Percentiles rank a stretch among this genome's conserved stretches.
Evolutionary conservation across 805 yeast species (phyloP).

Genomic region (Tetrapisispora iriomotensis): DNA sequence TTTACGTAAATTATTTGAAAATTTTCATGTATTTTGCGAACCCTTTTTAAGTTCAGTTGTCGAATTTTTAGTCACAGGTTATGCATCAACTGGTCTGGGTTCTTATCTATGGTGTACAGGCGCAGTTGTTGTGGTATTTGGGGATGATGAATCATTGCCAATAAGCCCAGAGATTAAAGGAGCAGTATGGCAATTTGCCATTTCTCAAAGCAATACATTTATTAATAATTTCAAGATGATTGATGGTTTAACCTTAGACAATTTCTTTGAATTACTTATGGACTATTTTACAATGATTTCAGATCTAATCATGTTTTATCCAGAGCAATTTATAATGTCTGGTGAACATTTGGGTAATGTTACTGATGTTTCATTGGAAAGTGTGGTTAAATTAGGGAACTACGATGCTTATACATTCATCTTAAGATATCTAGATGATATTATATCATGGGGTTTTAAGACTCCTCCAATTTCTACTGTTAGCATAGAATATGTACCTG

Average conservation of each 20-base stretch:
- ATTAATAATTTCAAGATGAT: constrained; percentile 34
- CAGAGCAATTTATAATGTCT: constrained; percentile 27
- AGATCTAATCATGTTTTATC: constrained; percentile 67
- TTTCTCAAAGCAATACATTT: constrained; percentile 54
- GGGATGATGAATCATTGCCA: constrained; percentile 37
- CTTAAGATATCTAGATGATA: constrained; percentile 70
- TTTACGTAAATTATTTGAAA: constrained; percentile 54
- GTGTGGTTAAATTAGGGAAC: constrained; percentile 49
- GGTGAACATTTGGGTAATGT: constrained; percentile 40
- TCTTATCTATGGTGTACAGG: constrained; percentile 91
- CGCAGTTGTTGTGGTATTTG: constrained; percentile 62
- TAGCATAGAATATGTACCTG: constrained; percentile 41
- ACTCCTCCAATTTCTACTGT: constrained; percentile 69
- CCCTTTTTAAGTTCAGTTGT: constrained; percentile 59
- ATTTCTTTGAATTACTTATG: constrained; percentile 55
- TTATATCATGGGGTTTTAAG: constrained; percentile 74
- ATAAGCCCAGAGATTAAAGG: constrained; percentile 35
- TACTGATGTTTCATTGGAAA: constrained; percentile 44
- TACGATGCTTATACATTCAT: constrained; percentile 61
- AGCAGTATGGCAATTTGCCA: constrained; percentile 65
- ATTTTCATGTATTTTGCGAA: constrained; percentile 26
- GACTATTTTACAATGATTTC: constrained; percentile 76
- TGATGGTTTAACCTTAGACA: constrained; percentile 13
- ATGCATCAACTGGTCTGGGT: constrained; percentile 58
- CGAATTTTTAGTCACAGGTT: constrained; percentile 57